These are phyloP conservation scores for Stephania cephalantha DNA, from an alignment of 164 flowering plant species.

Conservation along the genomic window DNA sequence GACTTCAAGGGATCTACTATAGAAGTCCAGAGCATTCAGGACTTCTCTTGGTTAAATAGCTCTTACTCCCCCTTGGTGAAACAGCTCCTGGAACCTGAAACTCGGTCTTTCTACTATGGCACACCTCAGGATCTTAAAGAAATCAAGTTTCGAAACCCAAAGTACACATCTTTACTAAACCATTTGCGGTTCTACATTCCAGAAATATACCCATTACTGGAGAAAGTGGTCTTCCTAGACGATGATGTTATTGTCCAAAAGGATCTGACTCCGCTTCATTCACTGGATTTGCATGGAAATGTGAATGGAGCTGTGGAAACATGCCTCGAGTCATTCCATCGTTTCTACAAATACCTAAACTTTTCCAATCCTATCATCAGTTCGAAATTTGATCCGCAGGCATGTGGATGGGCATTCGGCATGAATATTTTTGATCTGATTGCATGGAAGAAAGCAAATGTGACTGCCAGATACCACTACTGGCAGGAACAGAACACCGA, in stretches of 20 bases:
- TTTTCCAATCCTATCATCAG: conserved; percentile 68
- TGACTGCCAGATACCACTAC: conserved; percentile 63
- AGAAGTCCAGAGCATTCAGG: conserved; percentile 68
- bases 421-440: conserved; percentile 84
- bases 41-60: conserved; percentile 65
- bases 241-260: conserved; percentile 88
- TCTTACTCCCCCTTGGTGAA: conserved; percentile 55
- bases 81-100: conserved; percentile 42
- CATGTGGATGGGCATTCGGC: conserved; percentile 91
- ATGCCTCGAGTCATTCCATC: conserved; percentile 81
- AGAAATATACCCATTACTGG: conserved; percentile 66
- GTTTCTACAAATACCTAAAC: conserved; percentile 75
- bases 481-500: conserved; percentile 77
- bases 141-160: conserved; percentile 51
- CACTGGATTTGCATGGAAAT: conserved; percentile 76
- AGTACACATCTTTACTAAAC: conserved; percentile 52
- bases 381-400: conserved; percentile 75
- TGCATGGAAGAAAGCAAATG: conserved; percentile 66
- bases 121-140: conserved; percentile 43
- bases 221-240: conserved; percentile 79
- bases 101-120: conserved; percentile 41
- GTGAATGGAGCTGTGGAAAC: conserved; percentile 94
- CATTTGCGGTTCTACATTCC: conserved; percentile 77
- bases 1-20: conserved; percentile 63
- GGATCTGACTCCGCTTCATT: conserved; percentile 76